Percentiles rank a stretch among this genome's conserved stretches.
phyloP scores from a whole-genome alignment of 192 early-diverging fungal genomes.

The Phlyctochytrium planicorne region DNA sequence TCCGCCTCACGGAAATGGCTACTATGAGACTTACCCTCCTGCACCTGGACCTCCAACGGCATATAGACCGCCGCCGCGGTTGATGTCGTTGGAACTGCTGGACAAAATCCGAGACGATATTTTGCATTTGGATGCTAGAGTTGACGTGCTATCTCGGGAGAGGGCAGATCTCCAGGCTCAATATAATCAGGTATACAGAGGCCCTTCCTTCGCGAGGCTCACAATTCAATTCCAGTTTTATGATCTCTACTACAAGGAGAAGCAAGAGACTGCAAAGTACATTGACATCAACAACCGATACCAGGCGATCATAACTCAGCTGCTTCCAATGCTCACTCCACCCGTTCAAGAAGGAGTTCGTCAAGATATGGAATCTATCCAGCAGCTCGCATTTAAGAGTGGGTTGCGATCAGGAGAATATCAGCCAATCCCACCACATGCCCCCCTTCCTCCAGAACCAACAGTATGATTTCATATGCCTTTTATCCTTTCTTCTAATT shows the following conservation, averaged over 20 bases:
- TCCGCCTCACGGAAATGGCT: neutral
- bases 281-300: conserved; percentile 12
- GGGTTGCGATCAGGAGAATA: no score
- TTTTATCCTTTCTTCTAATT: no score
- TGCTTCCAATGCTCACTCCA: conserved; percentile 9
- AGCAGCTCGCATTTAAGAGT: conserved; percentile 5
- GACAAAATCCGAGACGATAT: conserved; percentile 2
- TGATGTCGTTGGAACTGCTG: neutral
- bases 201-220: neutral
- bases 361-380: conserved; percentile 16
- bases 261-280: neutral
- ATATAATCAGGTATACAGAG: neutral
- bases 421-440: no score
- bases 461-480: no score
- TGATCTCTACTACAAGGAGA: neutral
- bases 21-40: neutral
- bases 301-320: conserved; percentile 14
- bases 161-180: neutral
- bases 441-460: no score
- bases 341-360: conserved; percentile 10
- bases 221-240: neutral
- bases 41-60: neutral
- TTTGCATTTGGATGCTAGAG: neutral
- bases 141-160: neutral
- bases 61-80: neutral